A percentile compares a stretch with the other conserved stretches of the same genome.
Evolutionary conservation across 768 basidiomycete genomes (phyloP).

Genomic region (Mycena floridula): DNA sequence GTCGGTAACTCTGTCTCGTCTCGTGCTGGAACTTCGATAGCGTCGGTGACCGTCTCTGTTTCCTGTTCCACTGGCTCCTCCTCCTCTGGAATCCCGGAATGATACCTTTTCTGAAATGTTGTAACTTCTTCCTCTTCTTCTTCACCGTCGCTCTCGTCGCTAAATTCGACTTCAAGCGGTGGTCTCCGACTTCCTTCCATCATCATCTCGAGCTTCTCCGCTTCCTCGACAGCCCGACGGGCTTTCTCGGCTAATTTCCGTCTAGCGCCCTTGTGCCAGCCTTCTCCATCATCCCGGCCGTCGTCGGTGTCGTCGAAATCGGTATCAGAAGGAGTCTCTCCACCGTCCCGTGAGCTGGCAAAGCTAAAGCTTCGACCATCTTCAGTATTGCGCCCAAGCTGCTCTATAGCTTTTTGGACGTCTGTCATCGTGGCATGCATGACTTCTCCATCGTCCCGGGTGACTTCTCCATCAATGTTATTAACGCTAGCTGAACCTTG

Average conservation of each 20-base stretch:
- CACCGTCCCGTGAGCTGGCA: constrained; percentile 55
- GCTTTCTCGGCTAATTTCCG: constrained; percentile 68
- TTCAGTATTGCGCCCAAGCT: constrained; percentile 51
- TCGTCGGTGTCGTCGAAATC: constrained; percentile 32
- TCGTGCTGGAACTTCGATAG: constrained; percentile 15
- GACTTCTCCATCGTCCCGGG: constrained; percentile 47
- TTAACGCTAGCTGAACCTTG: too few species aligned
- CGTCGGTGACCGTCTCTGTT: too few species aligned
- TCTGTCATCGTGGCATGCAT: constrained; percentile 90
- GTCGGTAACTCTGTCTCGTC: constrained; percentile 29
- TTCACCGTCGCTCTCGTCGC: constrained; percentile 76
- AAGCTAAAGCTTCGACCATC: constrained; percentile 70
- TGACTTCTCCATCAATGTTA: too few species aligned
- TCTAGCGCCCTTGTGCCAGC: constrained; percentile 61
- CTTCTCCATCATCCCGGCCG: constrained; percentile 29
- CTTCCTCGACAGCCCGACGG: constrained; percentile 53
- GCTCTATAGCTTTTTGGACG: constrained; percentile 86
- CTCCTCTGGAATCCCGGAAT: constrained; percentile 65
- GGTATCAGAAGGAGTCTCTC: constrained; percentile 41
- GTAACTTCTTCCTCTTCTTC: constrained; percentile 40
- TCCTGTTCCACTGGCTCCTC: constrained; percentile 53
- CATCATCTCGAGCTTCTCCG: constrained; percentile 39
- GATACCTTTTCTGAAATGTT: constrained; percentile 37
- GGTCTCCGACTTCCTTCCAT: constrained; percentile 36
- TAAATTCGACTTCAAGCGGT: constrained; percentile 70